phyloP scores from a whole-genome alignment of 768 basidiomycete species.

The Termitomyces sp. region DNA sequence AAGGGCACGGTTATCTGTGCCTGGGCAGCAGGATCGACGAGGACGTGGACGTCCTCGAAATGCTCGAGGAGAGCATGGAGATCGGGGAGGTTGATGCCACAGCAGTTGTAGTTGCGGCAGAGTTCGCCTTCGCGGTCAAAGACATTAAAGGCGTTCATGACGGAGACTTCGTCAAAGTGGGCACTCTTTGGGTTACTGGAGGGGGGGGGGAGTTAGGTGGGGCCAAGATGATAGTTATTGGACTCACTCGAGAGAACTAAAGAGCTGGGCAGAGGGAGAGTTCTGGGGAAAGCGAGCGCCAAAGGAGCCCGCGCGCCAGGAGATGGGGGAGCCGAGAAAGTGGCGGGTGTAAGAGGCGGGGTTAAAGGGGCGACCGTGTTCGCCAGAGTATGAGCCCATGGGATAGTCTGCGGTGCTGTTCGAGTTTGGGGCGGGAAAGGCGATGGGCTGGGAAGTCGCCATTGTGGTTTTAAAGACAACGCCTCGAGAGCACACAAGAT shows the following conservation, averaged over 20 bases:
- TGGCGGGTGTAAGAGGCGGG: conserved; percentile 64
- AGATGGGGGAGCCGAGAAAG: conserved; percentile 69
- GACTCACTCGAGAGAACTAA: conserved; percentile 65
- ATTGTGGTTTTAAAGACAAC: conserved; percentile 12
- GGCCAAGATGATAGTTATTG: background rate
- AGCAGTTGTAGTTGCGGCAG: conserved; percentile 88
- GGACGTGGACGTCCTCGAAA: conserved; percentile 87
- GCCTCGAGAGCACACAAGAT: background rate
- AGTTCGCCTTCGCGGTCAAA: conserved; percentile 73
- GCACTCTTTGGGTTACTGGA: conserved; percentile 31
- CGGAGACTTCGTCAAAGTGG: conserved; percentile 50
- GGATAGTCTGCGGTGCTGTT: conserved; percentile 21
- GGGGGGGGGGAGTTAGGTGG: background rate
- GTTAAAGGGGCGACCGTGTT: conserved; percentile 50
- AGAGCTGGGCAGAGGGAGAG: conserved; percentile 57
- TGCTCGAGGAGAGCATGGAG: conserved; percentile 87
- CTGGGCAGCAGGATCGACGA: conserved; percentile 41
- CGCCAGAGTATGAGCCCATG: conserved; percentile 49
- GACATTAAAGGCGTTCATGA: conserved; percentile 64
- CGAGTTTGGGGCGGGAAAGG: conserved; percentile 29
- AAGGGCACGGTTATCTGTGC: conserved; percentile 45
- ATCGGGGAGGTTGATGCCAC: conserved; percentile 68
- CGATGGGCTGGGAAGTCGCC: conserved; percentile 40
- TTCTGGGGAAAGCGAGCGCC: conserved; percentile 62
- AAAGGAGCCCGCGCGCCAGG: conserved; percentile 66